Base-by-base conservation (phyloP, 495 filamentous ascomycete genomes). In the Symbiotaphrina buchneri region DNA sequence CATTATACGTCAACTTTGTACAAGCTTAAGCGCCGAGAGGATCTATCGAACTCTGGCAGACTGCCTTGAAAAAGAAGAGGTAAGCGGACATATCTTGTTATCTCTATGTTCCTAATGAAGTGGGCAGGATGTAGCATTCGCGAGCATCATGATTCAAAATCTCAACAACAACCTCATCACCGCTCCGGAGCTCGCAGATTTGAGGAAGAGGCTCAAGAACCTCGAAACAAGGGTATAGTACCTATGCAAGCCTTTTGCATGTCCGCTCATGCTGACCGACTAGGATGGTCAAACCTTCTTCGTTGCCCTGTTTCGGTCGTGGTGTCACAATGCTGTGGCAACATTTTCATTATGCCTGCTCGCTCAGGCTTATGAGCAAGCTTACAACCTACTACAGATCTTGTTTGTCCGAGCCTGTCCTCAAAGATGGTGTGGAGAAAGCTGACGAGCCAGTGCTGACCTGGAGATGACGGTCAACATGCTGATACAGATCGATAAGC, bases 111-210 rank as follows among this genome's bases (percentile, higher is more conserved):
- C 18, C 7, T 32, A 8, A 25, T n/a, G n/a, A n/a, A n/a, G n/a
- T n/a, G n/a, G n/a, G n/a, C 28, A 70, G 56, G 87, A 99, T 46
- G 63, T 94, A 20, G 90, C 95, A 47, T 99, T 99, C 50, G 83
- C 90, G 11, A 93, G 84, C 40, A 99, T 95, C 41, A 99, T 99
- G 90, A 82, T 99, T 17, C 90, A 95, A 45, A 94, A 95, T 48
- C 59, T 99, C 27, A 99, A 99, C 52, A 99, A 99, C 44, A 99
- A 95, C 40, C 64, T 99, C 13, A 95, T 95, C 40, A 99, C 90
- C 7, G 90, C 90, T 0, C 90, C 90, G 0, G 83, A 99, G 45
- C 59, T 99, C 20, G 70, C 80, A 0, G 90, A 93, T 31, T 56
- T 99, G 27, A 65, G 90, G 27, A 93, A 91, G 48, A 62, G 87